phyloP scores from a whole-genome alignment of 768 basidiomycete species.

The Candolleomyces aberdarensis region DNA sequence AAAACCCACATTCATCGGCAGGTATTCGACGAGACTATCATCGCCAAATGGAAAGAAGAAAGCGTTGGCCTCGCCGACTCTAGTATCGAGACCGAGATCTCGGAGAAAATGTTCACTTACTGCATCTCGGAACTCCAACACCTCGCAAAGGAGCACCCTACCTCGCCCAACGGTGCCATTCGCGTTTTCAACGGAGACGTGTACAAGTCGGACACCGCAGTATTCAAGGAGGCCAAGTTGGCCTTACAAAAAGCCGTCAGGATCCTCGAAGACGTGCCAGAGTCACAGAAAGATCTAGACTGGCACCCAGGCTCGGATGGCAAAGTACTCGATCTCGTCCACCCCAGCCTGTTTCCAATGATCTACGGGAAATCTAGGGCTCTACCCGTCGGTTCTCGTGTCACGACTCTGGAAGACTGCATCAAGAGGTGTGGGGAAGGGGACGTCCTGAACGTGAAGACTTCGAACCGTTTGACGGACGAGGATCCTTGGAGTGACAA shows the following conservation, averaged over 20 bases:
- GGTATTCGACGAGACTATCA: constrained; percentile 14
- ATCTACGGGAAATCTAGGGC: too few species aligned
- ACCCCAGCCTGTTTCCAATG: too few species aligned
- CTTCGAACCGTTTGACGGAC: too few species aligned
- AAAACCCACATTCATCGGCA: not conserved
- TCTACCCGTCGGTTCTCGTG: too few species aligned
- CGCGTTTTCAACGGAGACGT: constrained; percentile 13
- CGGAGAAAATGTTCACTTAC: constrained; percentile 15
- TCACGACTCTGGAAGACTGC: too few species aligned
- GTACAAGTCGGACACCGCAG: constrained; percentile 24
- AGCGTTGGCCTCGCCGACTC: not conserved
- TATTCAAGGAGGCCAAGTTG: constrained; percentile 16
- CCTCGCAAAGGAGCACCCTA: constrained; percentile 9
- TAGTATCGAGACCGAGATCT: constrained; percentile 7
- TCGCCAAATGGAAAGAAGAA: constrained; percentile 16
- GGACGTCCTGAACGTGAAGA: too few species aligned
- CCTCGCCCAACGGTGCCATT: constrained; percentile 13
- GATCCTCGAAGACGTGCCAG: too few species aligned
- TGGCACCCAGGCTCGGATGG: too few species aligned
- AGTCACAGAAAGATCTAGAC: too few species aligned
- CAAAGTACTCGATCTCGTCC: too few species aligned
- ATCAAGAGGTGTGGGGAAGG: too few species aligned
- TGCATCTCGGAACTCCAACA: constrained; percentile 17
- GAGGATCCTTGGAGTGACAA: constrained; percentile 8
- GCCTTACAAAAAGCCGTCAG: not conserved